Percentiles rank a stretch among this genome's conserved stretches.
These are phyloP conservation scores for Acanthamoeba sp. DNA, from an alignment of 208 protist genomes.

Conservation along the genomic window DNA sequence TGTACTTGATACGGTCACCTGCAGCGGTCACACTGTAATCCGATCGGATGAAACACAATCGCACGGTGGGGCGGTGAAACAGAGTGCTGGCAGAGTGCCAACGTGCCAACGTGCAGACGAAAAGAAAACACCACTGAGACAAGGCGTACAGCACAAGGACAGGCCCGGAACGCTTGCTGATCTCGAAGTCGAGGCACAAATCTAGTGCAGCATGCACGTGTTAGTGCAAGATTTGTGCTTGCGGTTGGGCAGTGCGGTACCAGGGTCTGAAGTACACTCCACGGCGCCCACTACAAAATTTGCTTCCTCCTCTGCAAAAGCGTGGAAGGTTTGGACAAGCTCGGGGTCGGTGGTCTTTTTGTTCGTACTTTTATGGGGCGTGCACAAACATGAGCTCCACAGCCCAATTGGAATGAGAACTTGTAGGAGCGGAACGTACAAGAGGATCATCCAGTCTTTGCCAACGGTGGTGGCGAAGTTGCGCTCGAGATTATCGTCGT, in stretches of 20 bases:
- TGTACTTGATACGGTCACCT: background rate
- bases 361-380: background rate
- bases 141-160: background rate
- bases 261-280: background rate
- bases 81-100: too few relatives aligned
- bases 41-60: too few relatives aligned
- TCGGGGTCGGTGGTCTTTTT: slow-evolving; percentile 12
- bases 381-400: background rate
- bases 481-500: slow-evolving; percentile 3
- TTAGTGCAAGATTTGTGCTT: too few relatives aligned
- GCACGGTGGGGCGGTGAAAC: too few relatives aligned
- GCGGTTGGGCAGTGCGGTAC: too few relatives aligned
- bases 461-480: background rate
- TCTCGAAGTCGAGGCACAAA: background rate
- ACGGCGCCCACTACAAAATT: background rate
- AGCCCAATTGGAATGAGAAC: background rate
- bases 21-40: background rate
- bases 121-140: too few relatives aligned
- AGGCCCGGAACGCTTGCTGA: slow-evolving; percentile 1
- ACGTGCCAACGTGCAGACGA: too few relatives aligned
- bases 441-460: slow-evolving; percentile 15
- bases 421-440: background rate
- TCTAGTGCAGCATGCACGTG: background rate
- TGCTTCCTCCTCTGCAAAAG: background rate
- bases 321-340: background rate